Conservation (phyloP, 2,329 filamentous ascomycete genomes). For the Claviceps sp. region DNA sequence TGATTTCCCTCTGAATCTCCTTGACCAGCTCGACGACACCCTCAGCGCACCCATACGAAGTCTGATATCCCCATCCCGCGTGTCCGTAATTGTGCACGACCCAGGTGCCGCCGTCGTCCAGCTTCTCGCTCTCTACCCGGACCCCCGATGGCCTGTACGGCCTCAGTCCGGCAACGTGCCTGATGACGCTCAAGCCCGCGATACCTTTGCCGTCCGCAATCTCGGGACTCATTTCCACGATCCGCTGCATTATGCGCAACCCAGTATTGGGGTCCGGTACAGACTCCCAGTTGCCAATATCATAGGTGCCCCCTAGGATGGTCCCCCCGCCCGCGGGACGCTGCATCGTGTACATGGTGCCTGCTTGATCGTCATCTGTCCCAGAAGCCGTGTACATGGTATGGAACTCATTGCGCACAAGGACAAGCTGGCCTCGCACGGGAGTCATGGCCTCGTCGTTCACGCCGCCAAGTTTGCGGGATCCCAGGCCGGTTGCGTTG, state of each 20-base stretch:
- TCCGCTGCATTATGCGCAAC: conserved; percentile 70
- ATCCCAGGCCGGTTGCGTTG: conserved; percentile 73
- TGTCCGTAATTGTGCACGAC: conserved; percentile 78
- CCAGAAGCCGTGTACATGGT: conserved; percentile 59
- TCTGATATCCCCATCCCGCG: conserved; percentile 63
- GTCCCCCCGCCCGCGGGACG: conserved; percentile 70
- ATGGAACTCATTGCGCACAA: conserved; percentile 66
- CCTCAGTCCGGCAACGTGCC: conserved; percentile 71
- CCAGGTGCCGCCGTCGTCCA: conserved; percentile 40
- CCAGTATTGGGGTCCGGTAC: conserved; percentile 70
- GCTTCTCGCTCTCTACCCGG: conserved; percentile 48
- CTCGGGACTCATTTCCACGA: conserved; percentile 48
- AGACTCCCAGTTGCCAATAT: conserved; percentile 66
- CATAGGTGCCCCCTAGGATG: conserved; percentile 74
- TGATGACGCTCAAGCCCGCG: conserved; percentile 58
- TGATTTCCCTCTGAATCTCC: conserved; percentile 32
- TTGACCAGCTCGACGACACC: conserved; percentile 53
- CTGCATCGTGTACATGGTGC: conserved; percentile 71
- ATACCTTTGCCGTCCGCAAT: conserved; percentile 54
- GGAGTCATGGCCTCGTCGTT: conserved; percentile 61
- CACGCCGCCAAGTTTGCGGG: conserved; percentile 68
- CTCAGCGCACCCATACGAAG: conserved; percentile 57
- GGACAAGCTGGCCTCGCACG: conserved; percentile 67
- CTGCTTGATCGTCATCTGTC: conserved; percentile 58
- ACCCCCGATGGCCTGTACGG: conserved; percentile 63